Evolutionary conservation across 495 filamentous ascomycete genomes (phyloP).

Genomic region (Aspergillus bridgeri): DNA sequence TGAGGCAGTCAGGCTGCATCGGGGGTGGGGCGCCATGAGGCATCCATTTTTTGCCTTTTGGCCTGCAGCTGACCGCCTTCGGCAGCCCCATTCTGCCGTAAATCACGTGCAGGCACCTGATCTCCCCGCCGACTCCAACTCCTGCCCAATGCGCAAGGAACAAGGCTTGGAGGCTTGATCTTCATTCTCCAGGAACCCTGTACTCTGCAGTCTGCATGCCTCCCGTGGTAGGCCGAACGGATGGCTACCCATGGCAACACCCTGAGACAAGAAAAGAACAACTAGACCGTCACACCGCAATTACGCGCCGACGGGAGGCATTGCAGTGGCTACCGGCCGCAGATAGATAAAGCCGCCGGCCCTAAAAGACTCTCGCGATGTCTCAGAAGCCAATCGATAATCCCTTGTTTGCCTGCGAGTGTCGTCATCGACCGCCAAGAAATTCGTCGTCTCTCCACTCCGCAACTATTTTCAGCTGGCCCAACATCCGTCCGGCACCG

Average conservation of each 20-base stretch:
- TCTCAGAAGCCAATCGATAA: constrained; percentile 10
- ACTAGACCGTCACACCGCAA: background rate
- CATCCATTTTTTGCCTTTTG: too few relatives aligned
- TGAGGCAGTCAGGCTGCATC: constrained; percentile 19
- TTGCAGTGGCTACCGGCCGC: background rate
- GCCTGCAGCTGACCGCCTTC: background rate
- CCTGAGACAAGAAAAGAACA: too few relatives aligned
- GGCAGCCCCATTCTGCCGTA: too few relatives aligned
- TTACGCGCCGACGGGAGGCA: background rate
- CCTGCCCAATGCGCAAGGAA: background rate
- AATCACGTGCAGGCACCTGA: background rate
- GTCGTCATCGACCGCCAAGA: constrained; percentile 19
- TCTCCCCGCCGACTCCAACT: background rate
- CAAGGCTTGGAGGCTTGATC: too few relatives aligned
- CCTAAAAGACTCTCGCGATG: background rate
- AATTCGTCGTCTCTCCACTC: constrained; percentile 2
- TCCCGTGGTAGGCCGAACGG: too few relatives aligned
- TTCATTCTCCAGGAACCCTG: too few relatives aligned
- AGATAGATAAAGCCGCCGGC: background rate
- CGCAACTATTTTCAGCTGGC: constrained; percentile 3
- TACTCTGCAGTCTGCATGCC: too few relatives aligned
- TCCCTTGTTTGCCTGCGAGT: constrained; percentile 15
- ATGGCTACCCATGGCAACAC: too few relatives aligned
- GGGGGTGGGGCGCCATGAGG: constrained; percentile 13
- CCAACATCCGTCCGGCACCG: background rate